Evolutionary conservation across 2,329 filamentous ascomycete genomes (phyloP).

Genomic region (Teratosphaeriaceae sp.): DNA sequence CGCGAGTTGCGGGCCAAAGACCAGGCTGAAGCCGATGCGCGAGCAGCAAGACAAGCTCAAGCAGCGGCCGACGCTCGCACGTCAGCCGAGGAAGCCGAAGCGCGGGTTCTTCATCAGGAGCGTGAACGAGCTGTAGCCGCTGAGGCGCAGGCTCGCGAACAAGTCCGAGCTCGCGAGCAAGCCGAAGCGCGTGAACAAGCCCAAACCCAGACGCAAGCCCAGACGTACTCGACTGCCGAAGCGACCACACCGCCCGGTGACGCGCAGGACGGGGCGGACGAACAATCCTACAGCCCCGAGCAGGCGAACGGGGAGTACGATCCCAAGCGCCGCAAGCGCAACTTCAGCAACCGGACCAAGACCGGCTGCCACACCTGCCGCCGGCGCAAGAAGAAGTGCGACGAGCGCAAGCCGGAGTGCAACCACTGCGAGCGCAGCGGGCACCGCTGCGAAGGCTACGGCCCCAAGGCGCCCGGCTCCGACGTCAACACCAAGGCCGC

Average conservation of each 20-base stretch:
- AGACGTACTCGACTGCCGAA: background rate
- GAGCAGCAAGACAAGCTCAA: slow-evolving; percentile 3
- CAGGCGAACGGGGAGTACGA: slow-evolving; percentile 16
- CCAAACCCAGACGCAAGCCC: background rate
- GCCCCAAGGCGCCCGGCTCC: slow-evolving; percentile 31
- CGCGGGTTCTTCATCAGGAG: background rate
- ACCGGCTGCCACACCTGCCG: slow-evolving; percentile 92
- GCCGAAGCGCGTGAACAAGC: background rate
- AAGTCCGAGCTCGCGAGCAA: background rate
- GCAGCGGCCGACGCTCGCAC: background rate
- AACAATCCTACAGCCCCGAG: slow-evolving; percentile 28
- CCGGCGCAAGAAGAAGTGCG: slow-evolving; percentile 94
- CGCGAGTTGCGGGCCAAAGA: slow-evolving; percentile 29
- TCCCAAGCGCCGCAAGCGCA: slow-evolving; percentile 62
- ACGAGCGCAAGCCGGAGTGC: slow-evolving; percentile 87
- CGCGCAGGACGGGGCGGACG: slow-evolving; percentile 28
- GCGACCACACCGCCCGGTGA: slow-evolving; percentile 29
- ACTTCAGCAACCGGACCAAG: slow-evolving; percentile 93
- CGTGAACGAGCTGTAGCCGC: background rate
- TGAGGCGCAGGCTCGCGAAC: slow-evolving; percentile 12
- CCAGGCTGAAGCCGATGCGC: background rate
- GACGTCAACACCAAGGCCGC: slow-evolving; percentile 7
- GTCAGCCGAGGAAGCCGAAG: slow-evolving; percentile 18
- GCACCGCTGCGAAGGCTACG: slow-evolving; percentile 88
- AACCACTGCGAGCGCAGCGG: slow-evolving; percentile 86